Conservation (phyloP, 73 alveolate genomes). For the Urostyla sp. region DNA sequence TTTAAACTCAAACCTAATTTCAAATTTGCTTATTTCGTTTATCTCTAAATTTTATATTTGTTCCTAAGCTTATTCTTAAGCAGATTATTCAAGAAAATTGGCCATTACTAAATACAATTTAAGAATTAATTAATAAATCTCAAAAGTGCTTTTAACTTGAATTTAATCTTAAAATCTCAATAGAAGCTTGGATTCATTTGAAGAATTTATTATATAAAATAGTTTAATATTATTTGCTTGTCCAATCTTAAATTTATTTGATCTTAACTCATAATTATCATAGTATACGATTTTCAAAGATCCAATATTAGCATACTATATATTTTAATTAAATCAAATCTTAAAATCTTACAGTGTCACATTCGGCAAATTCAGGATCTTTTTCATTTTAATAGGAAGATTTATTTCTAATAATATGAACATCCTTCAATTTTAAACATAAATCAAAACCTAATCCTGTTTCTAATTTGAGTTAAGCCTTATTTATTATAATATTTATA, state of each 20-base stretch:
- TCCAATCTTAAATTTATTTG: slow-evolving; percentile 13
- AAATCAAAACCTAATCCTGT: slow-evolving; percentile 39
- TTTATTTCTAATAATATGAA: slow-evolving; percentile 15
- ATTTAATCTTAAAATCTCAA: neutral
- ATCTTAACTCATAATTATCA: slow-evolving; percentile 7
- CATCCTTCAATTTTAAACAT: slow-evolving; percentile 30
- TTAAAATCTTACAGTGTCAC: slow-evolving; percentile 21
- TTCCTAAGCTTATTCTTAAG: too few relatives aligned
- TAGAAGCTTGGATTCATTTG: neutral
- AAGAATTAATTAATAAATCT: too few relatives aligned
- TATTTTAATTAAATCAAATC: neutral
- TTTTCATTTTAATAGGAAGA: slow-evolving; percentile 15
- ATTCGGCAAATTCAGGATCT: neutral
- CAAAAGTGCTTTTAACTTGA: slow-evolving; percentile 16
- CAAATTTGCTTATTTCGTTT: too few relatives aligned
- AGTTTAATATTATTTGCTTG: neutral
- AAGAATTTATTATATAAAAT: neutral
- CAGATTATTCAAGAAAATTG: too few relatives aligned
- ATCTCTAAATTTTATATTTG: too few relatives aligned
- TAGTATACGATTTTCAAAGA: neutral
- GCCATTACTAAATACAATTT: too few relatives aligned
- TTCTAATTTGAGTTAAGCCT: slow-evolving; percentile 16
- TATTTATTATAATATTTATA: slow-evolving; percentile 29
- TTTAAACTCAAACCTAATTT: too few relatives aligned
- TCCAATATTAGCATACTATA: slow-evolving; percentile 22